Conservation (phyloP, 106 monocot species). For the Acorus calamus region DNA sequence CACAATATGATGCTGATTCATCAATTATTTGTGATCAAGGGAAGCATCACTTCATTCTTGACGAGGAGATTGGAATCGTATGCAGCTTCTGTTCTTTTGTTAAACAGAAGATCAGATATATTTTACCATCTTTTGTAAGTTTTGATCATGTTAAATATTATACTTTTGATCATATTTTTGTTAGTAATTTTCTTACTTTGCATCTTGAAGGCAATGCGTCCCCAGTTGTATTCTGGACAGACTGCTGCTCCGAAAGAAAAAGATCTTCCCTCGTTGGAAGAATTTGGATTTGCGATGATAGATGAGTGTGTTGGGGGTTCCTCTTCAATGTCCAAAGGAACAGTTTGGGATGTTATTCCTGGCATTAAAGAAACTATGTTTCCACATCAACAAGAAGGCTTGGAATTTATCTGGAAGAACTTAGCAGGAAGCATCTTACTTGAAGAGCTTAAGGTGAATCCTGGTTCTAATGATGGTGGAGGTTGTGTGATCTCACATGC, state of each 20-base stretch:
- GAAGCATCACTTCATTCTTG: conserved; percentile 37
- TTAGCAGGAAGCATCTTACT: conserved; percentile 38
- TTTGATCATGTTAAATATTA: background rate
- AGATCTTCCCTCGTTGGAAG: conserved; percentile 8
- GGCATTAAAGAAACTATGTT: conserved; percentile 36
- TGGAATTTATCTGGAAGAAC: conserved; percentile 74
- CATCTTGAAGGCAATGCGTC: conserved; percentile 9
- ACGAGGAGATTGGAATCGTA: conserved; percentile 54
- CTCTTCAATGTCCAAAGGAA: conserved; percentile 10
- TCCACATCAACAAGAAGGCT: conserved; percentile 60
- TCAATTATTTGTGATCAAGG: no score
- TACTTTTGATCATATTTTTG: background rate
- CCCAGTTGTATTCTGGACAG: background rate
- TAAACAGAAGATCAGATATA: conserved; percentile 44
- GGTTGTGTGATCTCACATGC: conserved; percentile 84
- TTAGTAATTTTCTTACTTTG: conserved; percentile 15
- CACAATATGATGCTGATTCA: no score
- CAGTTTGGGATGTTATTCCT: conserved; percentile 47
- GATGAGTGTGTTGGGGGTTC: no score
- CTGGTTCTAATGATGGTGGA: conserved; percentile 23
- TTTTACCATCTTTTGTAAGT: conserved; percentile 58
- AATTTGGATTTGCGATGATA: no score
- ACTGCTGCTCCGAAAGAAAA: conserved; percentile 11
- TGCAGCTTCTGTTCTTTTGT: conserved; percentile 51
- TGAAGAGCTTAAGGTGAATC: conserved; percentile 17